These are phyloP conservation scores for Didymella pomorum DNA, from an alignment of 2,329 filamentous ascomycete genomes.

Conservation along the genomic window DNA sequence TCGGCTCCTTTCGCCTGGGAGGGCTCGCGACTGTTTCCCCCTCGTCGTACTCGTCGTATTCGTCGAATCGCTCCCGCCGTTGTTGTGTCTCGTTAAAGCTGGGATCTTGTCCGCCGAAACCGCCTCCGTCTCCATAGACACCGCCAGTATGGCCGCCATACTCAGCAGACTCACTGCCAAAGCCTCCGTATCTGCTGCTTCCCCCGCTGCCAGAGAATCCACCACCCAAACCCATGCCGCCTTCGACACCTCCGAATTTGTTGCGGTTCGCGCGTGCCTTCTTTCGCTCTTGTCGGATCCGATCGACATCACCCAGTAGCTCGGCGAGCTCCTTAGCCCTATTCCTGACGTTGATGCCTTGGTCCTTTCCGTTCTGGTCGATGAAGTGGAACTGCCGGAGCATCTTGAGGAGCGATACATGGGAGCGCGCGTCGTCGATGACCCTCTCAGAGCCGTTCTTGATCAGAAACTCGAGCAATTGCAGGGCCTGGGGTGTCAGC, in stretches of 20 bases:
- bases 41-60: slow-evolving; percentile 97
- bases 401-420: slow-evolving; percentile 97
- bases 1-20: slow-evolving; percentile 61
- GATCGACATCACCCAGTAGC: slow-evolving; percentile 89
- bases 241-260: slow-evolving; percentile 95
- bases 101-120: slow-evolving; percentile 78
- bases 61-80: slow-evolving; percentile 82
- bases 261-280: slow-evolving; percentile 89
- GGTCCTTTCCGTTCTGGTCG: slow-evolving; percentile 94
- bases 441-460: slow-evolving; percentile 98
- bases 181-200: slow-evolving; percentile 80
- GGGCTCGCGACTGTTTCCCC: slow-evolving; percentile 61
- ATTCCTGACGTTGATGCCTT: slow-evolving; percentile 97
- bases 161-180: slow-evolving; percentile 70
- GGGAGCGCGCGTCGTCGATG: slow-evolving; percentile 94
- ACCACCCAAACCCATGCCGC: slow-evolving; percentile 69
- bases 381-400: slow-evolving; percentile 98
- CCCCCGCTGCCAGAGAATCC: slow-evolving; percentile 59
- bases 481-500: slow-evolving; percentile 66
- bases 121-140: slow-evolving; percentile 95
- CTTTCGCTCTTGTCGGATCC: slow-evolving; percentile 78
- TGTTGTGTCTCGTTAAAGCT: slow-evolving; percentile 72
- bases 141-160: slow-evolving; percentile 74
- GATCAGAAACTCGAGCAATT: slow-evolving; percentile 94
- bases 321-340: slow-evolving; percentile 95